phyloP scores from a whole-genome alignment of 2,329 filamentous ascomycete species.

The Ilyonectria robusta region DNA sequence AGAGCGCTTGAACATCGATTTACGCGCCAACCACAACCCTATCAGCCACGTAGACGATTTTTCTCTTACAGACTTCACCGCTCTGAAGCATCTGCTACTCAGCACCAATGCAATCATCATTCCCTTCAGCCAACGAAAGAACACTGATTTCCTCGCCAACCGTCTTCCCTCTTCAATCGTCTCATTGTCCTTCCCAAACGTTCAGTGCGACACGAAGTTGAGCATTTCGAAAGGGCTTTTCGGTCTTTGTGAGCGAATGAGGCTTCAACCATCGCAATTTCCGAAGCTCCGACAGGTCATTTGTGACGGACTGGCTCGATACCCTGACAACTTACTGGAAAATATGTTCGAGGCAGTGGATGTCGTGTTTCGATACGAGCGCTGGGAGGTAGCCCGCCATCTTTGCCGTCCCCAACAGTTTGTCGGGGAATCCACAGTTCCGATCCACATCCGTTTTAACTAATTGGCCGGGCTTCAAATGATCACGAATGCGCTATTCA shows the following conservation, averaged over 20 bases:
- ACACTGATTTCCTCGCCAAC: background rate
- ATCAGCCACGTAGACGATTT: too few relatives aligned
- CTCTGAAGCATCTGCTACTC: conserved; percentile 9
- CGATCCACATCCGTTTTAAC: too few relatives aligned
- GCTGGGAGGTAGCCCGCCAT: too few relatives aligned
- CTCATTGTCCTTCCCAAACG: background rate
- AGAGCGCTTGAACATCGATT: conserved; percentile 4
- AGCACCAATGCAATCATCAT: background rate
- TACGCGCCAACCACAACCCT: background rate
- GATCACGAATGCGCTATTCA: too few relatives aligned
- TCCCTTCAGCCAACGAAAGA: background rate
- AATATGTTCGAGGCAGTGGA: background rate
- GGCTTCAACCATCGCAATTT: background rate
- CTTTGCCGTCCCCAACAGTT: too few relatives aligned
- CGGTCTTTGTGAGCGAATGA: background rate
- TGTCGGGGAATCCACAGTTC: too few relatives aligned
- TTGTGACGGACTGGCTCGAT: background rate
- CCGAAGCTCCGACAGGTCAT: background rate
- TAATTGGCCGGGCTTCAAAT: too few relatives aligned
- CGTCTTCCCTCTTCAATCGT: background rate
- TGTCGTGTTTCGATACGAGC: background rate
- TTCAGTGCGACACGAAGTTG: too few relatives aligned
- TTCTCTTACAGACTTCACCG: background rate
- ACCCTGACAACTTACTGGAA: background rate
- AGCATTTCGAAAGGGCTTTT: background rate